phyloP scores from a whole-genome alignment of 1,284 basidiomycete genomes.

The Ganoderma resinaceum region DNA sequence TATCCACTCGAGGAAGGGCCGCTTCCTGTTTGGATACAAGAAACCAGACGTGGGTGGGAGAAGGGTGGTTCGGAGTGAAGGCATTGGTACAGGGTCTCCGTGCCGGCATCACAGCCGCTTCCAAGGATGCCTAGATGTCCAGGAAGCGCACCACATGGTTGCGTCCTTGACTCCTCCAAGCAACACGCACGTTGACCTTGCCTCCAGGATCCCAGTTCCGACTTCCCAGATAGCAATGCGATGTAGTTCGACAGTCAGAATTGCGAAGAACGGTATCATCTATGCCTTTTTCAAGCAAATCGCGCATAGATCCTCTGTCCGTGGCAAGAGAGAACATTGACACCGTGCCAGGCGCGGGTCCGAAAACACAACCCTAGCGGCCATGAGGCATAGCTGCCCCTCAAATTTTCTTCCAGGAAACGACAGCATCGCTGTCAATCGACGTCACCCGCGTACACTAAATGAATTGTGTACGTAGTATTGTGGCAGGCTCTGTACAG shows the following conservation, averaged over 20 bases:
- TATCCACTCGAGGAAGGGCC: not conserved
- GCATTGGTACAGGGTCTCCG: not conserved
- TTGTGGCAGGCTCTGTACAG: not conserved
- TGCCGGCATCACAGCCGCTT: not conserved
- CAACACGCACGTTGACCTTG: not conserved
- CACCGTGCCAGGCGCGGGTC: not conserved
- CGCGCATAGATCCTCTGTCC: not conserved
- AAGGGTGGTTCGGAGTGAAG: not conserved
- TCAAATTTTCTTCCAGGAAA: not conserved
- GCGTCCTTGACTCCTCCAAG: not conserved
- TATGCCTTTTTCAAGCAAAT: not conserved
- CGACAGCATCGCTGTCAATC: not conserved
- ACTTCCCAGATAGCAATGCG: not conserved
- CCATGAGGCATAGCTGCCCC: not conserved
- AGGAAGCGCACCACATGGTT: not conserved
- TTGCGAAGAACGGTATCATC: not conserved
- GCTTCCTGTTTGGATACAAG: not conserved
- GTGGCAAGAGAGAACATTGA: not conserved
- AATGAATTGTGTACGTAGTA: constrained; percentile 3
- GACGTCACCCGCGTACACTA: not conserved
- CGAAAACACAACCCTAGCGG: not conserved
- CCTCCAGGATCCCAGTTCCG: not conserved
- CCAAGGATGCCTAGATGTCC: not conserved
- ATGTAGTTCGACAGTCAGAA: not conserved
- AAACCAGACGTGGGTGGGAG: not conserved